phyloP scores from a whole-genome alignment of 2,329 filamentous ascomycete genomes.

The Clarireedia hainanense region DNA sequence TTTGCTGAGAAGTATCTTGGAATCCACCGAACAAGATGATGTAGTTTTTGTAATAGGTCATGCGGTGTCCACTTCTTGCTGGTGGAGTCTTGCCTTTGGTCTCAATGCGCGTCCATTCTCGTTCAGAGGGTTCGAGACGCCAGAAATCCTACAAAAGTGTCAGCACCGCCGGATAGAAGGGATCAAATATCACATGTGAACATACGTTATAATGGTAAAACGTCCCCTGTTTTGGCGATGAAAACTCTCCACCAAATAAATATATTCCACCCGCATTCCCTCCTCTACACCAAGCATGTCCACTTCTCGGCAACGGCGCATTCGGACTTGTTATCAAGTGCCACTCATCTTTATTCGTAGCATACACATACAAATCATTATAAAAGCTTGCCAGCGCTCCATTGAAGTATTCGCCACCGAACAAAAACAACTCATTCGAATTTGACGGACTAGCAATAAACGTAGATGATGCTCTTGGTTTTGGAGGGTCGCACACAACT shows the following conservation, averaged over 20 bases:
- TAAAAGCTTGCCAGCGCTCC: slow-evolving; percentile 72
- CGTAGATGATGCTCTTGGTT: slow-evolving; percentile 70
- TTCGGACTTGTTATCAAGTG: slow-evolving; percentile 85
- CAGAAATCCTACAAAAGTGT: slow-evolving; percentile 52
- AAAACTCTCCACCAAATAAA: slow-evolving; percentile 94
- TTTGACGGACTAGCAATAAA: slow-evolving; percentile 81
- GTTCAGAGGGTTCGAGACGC: slow-evolving; percentile 72
- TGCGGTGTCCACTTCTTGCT: slow-evolving; percentile 83
- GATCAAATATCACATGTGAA: neutral
- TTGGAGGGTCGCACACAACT: slow-evolving; percentile 63
- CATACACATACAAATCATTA: slow-evolving; percentile 60
- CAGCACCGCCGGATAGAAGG: neutral
- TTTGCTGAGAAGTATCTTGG: slow-evolving; percentile 91
- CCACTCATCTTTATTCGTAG: slow-evolving; percentile 85
- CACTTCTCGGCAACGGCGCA: slow-evolving; percentile 79
- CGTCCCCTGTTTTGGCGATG: slow-evolving; percentile 90
- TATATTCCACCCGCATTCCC: slow-evolving; percentile 78
- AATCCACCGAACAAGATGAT: slow-evolving; percentile 94
- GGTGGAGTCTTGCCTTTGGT: slow-evolving; percentile 68
- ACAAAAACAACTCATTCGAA: slow-evolving; percentile 80
- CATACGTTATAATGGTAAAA: slow-evolving; percentile 93
- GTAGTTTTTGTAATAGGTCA: slow-evolving; percentile 97
- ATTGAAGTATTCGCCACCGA: slow-evolving; percentile 94
- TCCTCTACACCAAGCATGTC: slow-evolving; percentile 90
- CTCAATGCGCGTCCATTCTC: slow-evolving; percentile 91